phyloP scores from a whole-genome alignment of 1,139 yeast species.

The Yamadazyma membranifaciens region DNA sequence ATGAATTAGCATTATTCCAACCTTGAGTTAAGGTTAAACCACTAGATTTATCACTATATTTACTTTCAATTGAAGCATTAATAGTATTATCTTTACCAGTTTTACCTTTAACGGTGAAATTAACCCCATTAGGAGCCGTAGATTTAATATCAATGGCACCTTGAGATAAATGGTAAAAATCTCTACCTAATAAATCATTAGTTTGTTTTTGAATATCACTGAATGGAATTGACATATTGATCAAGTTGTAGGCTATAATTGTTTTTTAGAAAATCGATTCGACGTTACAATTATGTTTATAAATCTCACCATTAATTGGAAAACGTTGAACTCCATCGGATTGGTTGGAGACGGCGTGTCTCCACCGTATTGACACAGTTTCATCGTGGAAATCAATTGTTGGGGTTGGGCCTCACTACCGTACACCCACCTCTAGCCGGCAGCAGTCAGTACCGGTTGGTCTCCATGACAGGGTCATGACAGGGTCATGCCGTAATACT shows the following conservation, averaged over 20 bases:
- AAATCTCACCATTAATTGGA: conserved; percentile 1
- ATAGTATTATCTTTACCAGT: conserved; percentile 80
- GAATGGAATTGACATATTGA: conserved; percentile 52
- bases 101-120: conserved; percentile 93
- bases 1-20: conserved; percentile 92
- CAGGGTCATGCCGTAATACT: too few relatives aligned
- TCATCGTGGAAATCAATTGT: too few relatives aligned
- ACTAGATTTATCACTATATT: conserved; percentile 88
- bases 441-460: too few relatives aligned
- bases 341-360: conserved; percentile 5
- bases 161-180: conserved; percentile 88
- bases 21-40: conserved; percentile 96
- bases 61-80: conserved; percentile 88
- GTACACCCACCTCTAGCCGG: too few relatives aligned
- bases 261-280: background rate
- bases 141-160: conserved; percentile 90
- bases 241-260: background rate
- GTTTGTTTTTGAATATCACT: conserved; percentile 88
- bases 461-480: too few relatives aligned
- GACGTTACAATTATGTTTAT: too few relatives aligned
- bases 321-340: conserved; percentile 4
- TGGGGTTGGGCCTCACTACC: background rate
- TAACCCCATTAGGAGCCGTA: conserved; percentile 93
- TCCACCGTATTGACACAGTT: background rate
- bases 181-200: conserved; percentile 85